A percentile compares a stretch with the other conserved stretches of the same genome.
phyloP scores from a whole-genome alignment of 208 protist species.

The Naegleria lovaniensis region DNA sequence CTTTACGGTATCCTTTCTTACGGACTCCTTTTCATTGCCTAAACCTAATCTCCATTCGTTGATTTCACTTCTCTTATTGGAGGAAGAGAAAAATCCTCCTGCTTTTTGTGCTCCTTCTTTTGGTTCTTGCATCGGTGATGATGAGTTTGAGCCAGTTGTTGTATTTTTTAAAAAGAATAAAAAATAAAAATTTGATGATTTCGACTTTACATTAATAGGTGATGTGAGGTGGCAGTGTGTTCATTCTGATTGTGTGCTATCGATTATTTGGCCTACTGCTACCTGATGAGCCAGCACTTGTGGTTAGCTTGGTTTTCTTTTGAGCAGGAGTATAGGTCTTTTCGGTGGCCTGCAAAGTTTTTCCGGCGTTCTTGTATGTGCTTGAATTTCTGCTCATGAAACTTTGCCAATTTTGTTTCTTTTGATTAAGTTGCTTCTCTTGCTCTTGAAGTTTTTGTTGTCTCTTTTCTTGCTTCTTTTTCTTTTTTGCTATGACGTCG shows the following conservation, averaged over 20 bases:
- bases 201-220: too few species aligned
- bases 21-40: constrained; percentile 64
- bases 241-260: too few species aligned
- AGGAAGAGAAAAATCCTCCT: not conserved
- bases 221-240: too few species aligned
- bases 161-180: too few species aligned
- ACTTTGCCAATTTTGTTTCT: not conserved
- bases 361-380: not conserved
- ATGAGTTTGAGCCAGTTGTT: not conserved
- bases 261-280: too few species aligned
- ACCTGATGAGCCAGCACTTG: too few species aligned
- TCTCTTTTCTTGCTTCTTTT: constrained; percentile 23
- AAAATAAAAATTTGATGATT: too few species aligned
- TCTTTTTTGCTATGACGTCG: not conserved
- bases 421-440: not conserved
- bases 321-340: not conserved
- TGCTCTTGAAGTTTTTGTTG: not conserved
- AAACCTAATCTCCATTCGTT: constrained; percentile 75
- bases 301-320: not conserved
- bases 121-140: not conserved
- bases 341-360: not conserved
- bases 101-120: not conserved
- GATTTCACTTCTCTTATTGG: constrained; percentile 58
- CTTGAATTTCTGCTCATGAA: constrained; percentile 10
- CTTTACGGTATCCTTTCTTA: constrained; percentile 86